These are phyloP conservation scores for Fusarium sp. DNA, from an alignment of 2,329 filamentous ascomycete genomes.

Conservation along the genomic window DNA sequence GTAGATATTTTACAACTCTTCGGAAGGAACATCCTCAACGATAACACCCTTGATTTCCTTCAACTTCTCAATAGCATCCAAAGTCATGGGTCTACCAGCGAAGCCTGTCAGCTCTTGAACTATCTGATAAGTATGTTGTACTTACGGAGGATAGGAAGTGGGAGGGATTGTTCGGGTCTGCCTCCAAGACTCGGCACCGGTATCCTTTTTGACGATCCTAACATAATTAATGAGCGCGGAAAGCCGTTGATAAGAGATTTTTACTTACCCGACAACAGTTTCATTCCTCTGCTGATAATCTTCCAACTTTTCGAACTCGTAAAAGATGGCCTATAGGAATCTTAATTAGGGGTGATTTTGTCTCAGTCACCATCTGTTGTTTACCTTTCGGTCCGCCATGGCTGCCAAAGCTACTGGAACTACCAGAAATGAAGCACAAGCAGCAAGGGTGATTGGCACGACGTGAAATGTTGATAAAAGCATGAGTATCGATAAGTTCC, in stretches of 20 bases:
- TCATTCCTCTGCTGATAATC: constrained; percentile 9
- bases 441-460: constrained; percentile 7
- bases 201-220: constrained; percentile 10
- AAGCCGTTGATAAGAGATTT: accelerated
- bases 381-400: constrained; percentile 24
- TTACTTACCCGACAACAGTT: not conserved
- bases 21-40: not conserved
- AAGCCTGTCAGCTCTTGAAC: accelerated
- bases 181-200: constrained; percentile 5
- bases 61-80: constrained; percentile 15
- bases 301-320: constrained; percentile 6
- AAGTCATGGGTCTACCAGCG: constrained; percentile 4
- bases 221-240: accelerated
- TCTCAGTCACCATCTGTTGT: accelerated
- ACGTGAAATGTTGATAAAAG: constrained; percentile 21
- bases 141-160: constrained; percentile 19
- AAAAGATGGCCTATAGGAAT: not conserved
- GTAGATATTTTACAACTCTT: not conserved
- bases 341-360: accelerated
- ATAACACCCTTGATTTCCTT: constrained; percentile 6
- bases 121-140: accelerated
- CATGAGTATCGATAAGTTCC: not conserved
- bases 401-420: not conserved
- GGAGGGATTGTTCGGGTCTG: constrained; percentile 13
- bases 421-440: constrained; percentile 5